phyloP scores from a whole-genome alignment of 106 monocot species.

The Dendrobium chrysotoxum region DNA sequence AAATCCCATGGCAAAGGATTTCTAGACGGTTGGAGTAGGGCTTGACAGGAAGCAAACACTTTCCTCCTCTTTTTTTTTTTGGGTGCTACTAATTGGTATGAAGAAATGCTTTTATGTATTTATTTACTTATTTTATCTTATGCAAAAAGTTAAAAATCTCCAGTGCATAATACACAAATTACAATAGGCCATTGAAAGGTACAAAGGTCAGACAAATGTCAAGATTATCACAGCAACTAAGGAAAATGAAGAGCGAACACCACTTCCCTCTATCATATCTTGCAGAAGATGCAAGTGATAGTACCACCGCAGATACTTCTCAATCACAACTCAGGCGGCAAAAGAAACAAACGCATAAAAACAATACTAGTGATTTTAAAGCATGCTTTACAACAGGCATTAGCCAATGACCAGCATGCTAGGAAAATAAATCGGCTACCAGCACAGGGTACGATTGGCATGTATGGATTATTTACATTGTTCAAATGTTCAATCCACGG shows the following conservation, averaged over 20 bases:
- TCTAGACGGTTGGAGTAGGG: no score
- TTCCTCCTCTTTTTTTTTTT: no score
- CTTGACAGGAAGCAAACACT: no score
- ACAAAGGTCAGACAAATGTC: neutral
- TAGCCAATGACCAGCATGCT: no score
- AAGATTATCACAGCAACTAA: neutral
- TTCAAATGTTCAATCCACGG: neutral
- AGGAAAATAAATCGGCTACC: neutral
- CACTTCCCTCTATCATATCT: neutral
- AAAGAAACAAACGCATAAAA: neutral
- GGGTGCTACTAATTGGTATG: neutral
- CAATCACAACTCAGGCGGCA: neutral
- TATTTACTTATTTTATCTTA: neutral
- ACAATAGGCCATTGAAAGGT: neutral
- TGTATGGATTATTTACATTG: neutral
- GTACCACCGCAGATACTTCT: neutral
- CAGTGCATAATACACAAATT: no score
- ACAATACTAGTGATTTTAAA: neutral
- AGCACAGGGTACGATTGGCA: neutral
- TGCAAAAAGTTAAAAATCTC: neutral
- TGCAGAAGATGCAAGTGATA: neutral
- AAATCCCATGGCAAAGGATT: no score
- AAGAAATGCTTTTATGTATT: neutral
- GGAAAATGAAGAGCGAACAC: neutral
- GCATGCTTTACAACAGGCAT: neutral